A percentile compares a stretch with the other conserved stretches of the same genome.
Conservation (phyloP, 176 grass and related monocot genomes). For the Avena sativa region DNA sequence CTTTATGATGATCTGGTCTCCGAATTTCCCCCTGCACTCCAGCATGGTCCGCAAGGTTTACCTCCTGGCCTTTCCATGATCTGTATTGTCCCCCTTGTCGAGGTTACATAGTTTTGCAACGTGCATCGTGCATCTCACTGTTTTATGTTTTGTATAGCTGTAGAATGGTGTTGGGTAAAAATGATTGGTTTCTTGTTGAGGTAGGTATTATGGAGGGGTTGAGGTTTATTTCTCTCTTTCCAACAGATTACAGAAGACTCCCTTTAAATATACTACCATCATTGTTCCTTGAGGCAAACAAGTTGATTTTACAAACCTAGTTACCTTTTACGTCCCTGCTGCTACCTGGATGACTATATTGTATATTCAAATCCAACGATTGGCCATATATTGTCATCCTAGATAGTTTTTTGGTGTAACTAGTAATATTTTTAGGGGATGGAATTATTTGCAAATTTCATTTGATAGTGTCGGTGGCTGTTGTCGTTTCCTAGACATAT, state of each 20-base stretch:
- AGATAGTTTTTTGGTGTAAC: not conserved
- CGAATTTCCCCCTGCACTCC: not conserved
- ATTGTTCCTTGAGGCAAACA: not conserved
- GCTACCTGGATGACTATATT: not conserved
- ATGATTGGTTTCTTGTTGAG: not conserved
- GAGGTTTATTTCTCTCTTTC: not conserved
- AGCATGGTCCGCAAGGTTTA: not conserved
- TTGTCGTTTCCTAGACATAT: not conserved
- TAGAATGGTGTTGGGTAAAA: not conserved
- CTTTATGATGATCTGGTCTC: not conserved
- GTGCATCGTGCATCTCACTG: not conserved
- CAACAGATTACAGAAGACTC: not conserved
- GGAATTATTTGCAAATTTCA: not conserved
- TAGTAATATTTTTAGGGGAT: not conserved
- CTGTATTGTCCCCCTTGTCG: not conserved
- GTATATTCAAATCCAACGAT: not conserved
- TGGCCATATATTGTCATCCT: not conserved
- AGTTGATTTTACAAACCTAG: not conserved
- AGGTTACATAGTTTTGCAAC: not conserved
- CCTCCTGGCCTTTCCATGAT: not conserved
- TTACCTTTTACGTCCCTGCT: not conserved
- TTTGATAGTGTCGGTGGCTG: not conserved
- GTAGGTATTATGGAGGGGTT: not conserved
- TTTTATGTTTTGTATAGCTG: not conserved
- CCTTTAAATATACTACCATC: not conserved